A percentile compares a stretch with the other conserved stretches of the same genome.
These are phyloP conservation scores for Pestalotiopsis sp. DNA, from an alignment of 2,329 filamentous ascomycete species.

Conservation along the genomic window DNA sequence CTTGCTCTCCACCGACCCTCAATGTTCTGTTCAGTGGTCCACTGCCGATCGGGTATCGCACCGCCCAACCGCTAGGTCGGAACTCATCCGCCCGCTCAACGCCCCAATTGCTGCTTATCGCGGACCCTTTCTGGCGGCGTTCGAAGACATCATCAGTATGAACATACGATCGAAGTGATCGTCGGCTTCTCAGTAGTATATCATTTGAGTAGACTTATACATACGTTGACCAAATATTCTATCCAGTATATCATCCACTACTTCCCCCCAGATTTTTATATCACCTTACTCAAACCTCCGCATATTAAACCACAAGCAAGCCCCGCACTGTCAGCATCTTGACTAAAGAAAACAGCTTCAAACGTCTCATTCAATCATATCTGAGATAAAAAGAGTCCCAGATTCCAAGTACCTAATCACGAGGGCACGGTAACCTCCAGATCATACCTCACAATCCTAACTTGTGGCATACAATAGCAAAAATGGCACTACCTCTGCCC, in stretches of 20 bases:
- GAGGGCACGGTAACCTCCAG: background rate
- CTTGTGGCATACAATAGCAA: background rate
- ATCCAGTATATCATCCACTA: background rate
- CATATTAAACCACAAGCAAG: background rate
- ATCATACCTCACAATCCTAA: background rate
- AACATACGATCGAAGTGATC: constrained; percentile 5
- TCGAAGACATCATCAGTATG: background rate
- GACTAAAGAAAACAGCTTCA: background rate
- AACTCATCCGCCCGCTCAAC: background rate
- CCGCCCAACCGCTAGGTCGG: constrained; percentile 6
- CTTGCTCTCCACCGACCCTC: background rate
- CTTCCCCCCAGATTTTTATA: background rate
- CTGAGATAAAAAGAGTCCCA: background rate
- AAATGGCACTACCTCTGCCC: constrained; percentile 2
- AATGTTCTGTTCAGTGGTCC: background rate
- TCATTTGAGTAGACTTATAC: background rate
- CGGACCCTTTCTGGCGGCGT: background rate
- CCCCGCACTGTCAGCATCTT: background rate
- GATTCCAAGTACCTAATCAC: background rate
- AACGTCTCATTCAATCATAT: background rate
- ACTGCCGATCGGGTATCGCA: background rate
- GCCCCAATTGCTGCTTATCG: background rate
- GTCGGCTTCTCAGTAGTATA: background rate
- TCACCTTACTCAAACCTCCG: background rate
- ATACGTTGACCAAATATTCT: background rate